Percentiles rank a stretch among this genome's conserved stretches.
Conservation (phyloP, 2,329 filamentous ascomycete species). For the Monilinia laxa region DNA sequence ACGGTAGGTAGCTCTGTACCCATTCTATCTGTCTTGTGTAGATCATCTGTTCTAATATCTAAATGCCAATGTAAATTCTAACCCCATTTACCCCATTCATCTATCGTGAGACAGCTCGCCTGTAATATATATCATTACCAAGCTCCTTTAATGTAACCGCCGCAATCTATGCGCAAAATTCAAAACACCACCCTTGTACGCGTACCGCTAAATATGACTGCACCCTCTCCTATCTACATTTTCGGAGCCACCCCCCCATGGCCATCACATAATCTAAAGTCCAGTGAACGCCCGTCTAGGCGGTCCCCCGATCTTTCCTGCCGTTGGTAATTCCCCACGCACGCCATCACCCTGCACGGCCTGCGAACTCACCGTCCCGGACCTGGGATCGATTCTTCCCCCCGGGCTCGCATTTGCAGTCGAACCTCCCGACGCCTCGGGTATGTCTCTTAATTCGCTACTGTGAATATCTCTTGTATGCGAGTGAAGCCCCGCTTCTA, state of each 20-base stretch:
- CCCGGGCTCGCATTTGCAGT: conserved; percentile 21
- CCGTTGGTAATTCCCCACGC: conserved; percentile 31
- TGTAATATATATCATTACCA: neutral
- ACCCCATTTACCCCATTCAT: neutral
- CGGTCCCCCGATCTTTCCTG: conserved; percentile 4
- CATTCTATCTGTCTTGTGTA: neutral
- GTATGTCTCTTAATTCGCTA: conserved; percentile 41
- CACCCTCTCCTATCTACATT: too few species aligned
- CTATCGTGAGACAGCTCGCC: neutral
- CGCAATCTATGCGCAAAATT: conserved; percentile 2
- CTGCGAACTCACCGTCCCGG: conserved; percentile 38
- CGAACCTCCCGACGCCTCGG: conserved; percentile 39
- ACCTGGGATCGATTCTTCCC: conserved; percentile 38
- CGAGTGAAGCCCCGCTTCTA: conserved; percentile 35
- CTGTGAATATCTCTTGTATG: conserved; percentile 42
- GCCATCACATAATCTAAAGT: neutral
- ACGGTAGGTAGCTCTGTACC: neutral
- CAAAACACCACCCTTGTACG: neutral
- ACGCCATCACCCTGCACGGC: conserved; percentile 36
- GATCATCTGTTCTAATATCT: neutral
- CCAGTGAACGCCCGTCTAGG: conserved; percentile 11
- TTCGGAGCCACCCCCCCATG: too few species aligned
- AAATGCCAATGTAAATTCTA: neutral
- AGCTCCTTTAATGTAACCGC: neutral
- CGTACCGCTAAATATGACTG: conserved; percentile 2